Evolutionary conservation across 2,329 filamentous ascomycete genomes (phyloP).

Genomic region (Cercospora nicotianae): DNA sequence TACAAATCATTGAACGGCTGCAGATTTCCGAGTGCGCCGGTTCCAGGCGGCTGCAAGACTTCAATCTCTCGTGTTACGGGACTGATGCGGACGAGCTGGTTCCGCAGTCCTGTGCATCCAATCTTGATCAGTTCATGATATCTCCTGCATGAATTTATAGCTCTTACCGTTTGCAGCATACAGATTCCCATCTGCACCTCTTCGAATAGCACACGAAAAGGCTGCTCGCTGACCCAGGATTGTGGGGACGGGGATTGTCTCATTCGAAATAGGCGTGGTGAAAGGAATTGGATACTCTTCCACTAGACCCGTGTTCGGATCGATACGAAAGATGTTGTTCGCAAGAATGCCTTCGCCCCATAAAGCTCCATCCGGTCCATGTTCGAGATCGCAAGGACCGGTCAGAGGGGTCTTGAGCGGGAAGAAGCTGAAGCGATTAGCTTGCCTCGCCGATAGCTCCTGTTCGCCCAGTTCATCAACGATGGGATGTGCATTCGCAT

Average conservation of each 20-base stretch:
- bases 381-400: constrained; percentile 25
- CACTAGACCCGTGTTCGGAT: constrained; percentile 20
- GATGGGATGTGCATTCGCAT: not conserved
- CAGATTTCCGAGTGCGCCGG: constrained; percentile 24
- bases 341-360: constrained; percentile 26
- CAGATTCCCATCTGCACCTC: constrained; percentile 27
- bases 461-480: not conserved
- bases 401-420: constrained; percentile 18
- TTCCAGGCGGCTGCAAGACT: constrained; percentile 27
- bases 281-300: constrained; percentile 28
- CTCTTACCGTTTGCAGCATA: constrained; percentile 18
- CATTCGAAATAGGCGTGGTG: constrained; percentile 22
- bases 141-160: no score
- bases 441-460: not conserved
- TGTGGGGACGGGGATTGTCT: constrained; percentile 13
- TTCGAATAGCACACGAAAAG: constrained; percentile 21
- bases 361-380: constrained; percentile 26
- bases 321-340: constrained; percentile 28
- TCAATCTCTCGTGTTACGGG: constrained; percentile 16
- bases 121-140: not conserved
- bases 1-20: constrained; percentile 31
- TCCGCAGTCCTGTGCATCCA: constrained; percentile 27
- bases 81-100: constrained; percentile 30
- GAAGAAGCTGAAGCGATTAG: constrained; percentile 24
- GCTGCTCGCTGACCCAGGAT: constrained; percentile 20